Conservation (phyloP, 1,284 basidiomycete species). For the Vanrija sp. region DNA sequence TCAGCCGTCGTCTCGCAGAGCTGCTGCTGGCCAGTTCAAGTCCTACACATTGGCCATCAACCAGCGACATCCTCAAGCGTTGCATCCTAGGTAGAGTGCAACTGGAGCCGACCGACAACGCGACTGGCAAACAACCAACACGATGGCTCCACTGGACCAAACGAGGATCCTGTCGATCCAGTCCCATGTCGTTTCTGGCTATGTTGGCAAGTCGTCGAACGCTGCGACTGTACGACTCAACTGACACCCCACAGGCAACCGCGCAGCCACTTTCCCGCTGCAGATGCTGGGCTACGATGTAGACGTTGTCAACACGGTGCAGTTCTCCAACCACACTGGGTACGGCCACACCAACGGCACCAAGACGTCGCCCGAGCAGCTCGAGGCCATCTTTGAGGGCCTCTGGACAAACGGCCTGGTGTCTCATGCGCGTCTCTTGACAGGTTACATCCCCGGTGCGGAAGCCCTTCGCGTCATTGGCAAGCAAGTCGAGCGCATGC, state of each 20-base stretch:
- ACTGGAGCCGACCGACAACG: neutral
- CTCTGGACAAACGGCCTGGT: constrained; percentile 68
- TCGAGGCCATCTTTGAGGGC: constrained; percentile 62
- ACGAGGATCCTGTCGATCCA: constrained; percentile 63
- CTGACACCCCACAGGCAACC: constrained; percentile 51
- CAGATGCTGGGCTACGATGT: constrained; percentile 95
- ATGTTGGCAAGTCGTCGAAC: constrained; percentile 65
- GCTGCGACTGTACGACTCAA: neutral
- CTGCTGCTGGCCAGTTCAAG: too few species aligned
- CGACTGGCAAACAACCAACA: constrained; percentile 50
- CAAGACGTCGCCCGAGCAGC: constrained; percentile 65
- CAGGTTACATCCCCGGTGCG: constrained; percentile 86
- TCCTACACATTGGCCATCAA: too few species aligned
- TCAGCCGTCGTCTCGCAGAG: too few species aligned
- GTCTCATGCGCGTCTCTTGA: constrained; percentile 62
- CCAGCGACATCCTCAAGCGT: too few species aligned
- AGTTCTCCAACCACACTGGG: constrained; percentile 84
- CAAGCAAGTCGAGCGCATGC: constrained; percentile 55
- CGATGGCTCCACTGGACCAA: constrained; percentile 51
- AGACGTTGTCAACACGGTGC: constrained; percentile 92
- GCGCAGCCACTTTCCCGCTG: constrained; percentile 87
- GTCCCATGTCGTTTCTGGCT: constrained; percentile 90
- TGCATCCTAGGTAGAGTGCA: neutral
- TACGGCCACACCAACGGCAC: constrained; percentile 72
- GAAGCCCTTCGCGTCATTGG: constrained; percentile 69